Evolutionary conservation across 2,329 filamentous ascomycete genomes (phyloP), one percentile per base, ranked within the genome.

Genomic region (Aspergillus neotritici): DNA sequence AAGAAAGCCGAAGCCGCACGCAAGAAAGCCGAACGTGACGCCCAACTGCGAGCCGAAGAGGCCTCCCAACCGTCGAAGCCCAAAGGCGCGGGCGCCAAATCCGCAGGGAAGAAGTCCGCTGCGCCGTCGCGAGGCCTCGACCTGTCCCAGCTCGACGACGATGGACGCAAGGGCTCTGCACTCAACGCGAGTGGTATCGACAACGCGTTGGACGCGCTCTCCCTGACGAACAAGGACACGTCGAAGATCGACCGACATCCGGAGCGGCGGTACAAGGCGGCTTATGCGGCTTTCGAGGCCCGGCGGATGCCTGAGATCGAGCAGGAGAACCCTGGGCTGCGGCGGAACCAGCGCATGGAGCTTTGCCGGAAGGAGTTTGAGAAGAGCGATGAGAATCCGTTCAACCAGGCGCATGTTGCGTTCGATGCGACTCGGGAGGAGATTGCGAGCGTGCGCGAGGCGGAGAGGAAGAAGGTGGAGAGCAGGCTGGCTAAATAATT

Each of bases 1-100:
- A 94, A 91, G 70, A 89, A 86, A 55, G 85, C 84, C 43, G 87
- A 94, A 62, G 79, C 76, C 43, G 86, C 86, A 2, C 82, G 84
- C 44, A 94, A 95, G 71, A 97, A 95, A 71, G 91, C 90, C 40
- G 93, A 97, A 65, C 85, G 85, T 38, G 90, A 94, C 2, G 87
- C 90, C 9, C 72, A 90, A 16, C 71, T 89, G 31, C 83, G 82
- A 44, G 89, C 86, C 62, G 93, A 98, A 68, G 91, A 96, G 62
- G 83, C 78, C 44, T 70, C 78, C 56, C 69, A 78, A 58, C 73
- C 81, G 54, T 67, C 76, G 15, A 73, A 73, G 21, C 77, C 80
- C 41, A 88, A 87, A 69, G 66, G 63, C 34, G 62, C 62, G 7
- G 83, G 84, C 54, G 64, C 62, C 47, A 73, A 75, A 61, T 58